Percentiles rank a stretch among this genome's conserved stretches.
phyloP scores from a whole-genome alignment of 306 rosid species.

The Castanea crenata region DNA sequence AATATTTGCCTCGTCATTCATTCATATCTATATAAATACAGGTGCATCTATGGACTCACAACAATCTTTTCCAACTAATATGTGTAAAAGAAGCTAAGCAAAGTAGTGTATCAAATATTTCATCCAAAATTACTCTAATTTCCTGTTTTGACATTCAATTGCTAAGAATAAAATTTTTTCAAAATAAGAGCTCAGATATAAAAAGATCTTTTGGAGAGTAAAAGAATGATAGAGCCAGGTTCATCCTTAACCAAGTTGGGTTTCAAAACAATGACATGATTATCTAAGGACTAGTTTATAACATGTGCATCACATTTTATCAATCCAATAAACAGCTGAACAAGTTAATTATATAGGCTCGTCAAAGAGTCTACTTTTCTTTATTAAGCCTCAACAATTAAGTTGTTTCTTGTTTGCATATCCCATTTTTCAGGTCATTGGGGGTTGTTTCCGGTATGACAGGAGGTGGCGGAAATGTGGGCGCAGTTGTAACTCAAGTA shows the following conservation, averaged over 20 bases:
- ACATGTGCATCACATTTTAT: neutral
- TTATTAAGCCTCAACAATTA: neutral
- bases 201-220: too few relatives aligned
- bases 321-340: neutral
- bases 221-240: too few relatives aligned
- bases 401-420: neutral
- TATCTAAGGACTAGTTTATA: neutral
- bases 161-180: too few relatives aligned
- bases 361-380: neutral
- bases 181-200: too few relatives aligned
- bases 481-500: constrained; percentile 74
- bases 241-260: too few relatives aligned
- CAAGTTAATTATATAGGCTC: neutral
- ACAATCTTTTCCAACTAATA: neutral
- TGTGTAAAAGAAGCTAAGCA: too few relatives aligned
- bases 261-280: neutral
- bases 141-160: too few relatives aligned
- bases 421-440: constrained; percentile 54
- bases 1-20: neutral
- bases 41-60: neutral
- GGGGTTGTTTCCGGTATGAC: constrained; percentile 89
- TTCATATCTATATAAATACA: neutral
- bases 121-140: too few relatives aligned
- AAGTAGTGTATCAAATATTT: too few relatives aligned
- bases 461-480: constrained; percentile 96